Percentiles rank a stretch among this genome's conserved stretches.
phyloP scores from a whole-genome alignment of 257 asterid species.

The Solanum chmielewskii region DNA sequence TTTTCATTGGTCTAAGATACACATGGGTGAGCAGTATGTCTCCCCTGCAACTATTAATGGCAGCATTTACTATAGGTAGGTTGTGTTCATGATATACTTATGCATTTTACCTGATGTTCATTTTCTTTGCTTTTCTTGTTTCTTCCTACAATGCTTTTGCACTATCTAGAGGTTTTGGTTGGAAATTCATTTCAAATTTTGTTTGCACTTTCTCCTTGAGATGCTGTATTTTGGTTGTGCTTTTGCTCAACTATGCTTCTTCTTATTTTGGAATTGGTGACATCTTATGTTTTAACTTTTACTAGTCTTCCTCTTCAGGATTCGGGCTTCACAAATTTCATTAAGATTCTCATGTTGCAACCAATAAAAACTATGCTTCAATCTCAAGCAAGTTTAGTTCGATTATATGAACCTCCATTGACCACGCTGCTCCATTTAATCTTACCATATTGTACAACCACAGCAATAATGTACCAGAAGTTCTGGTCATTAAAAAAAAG shows the following conservation, averaged over 20 bases:
- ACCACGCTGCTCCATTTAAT: not conserved
- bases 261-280: not conserved
- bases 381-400: not conserved
- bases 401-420: not conserved
- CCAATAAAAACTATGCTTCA: not conserved
- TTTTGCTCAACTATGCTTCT: not conserved
- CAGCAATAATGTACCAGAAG: not conserved
- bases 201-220: not conserved
- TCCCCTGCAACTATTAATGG: slow-evolving; percentile 81
- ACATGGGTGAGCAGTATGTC: slow-evolving; percentile 58
- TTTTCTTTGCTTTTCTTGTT: not conserved
- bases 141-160: not conserved
- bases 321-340: not conserved
- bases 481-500: not conserved
- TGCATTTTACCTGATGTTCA: not conserved
- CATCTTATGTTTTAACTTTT: not conserved
- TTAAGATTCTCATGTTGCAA: not conserved
- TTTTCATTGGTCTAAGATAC: slow-evolving; percentile 84
- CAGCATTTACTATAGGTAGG: slow-evolving; percentile 53
- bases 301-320: not conserved
- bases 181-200: not conserved
- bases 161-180: not conserved
- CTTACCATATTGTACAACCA: not conserved
- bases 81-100: not conserved
- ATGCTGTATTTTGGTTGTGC: not conserved